Evolutionary conservation across 2,329 filamentous ascomycete species (phyloP).

Genomic region (Fusarium cicatricum): DNA sequence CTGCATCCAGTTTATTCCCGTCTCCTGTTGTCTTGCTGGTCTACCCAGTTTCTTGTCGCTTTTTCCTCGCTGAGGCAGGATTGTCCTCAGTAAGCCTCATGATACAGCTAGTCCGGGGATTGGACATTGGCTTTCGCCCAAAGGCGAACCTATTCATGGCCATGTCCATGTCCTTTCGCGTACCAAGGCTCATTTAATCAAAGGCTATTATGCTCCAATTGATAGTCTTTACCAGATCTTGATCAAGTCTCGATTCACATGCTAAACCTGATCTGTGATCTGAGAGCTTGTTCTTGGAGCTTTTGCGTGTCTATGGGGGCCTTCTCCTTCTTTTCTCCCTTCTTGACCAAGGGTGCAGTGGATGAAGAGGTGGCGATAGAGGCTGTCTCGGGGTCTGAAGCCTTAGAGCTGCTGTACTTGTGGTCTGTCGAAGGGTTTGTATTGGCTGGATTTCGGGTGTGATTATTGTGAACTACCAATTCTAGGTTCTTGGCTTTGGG

Average conservation of each 20-base stretch:
- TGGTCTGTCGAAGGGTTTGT: conserved; percentile 10
- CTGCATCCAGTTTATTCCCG: neutral
- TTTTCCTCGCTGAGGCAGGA: neutral
- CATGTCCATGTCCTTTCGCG: too few species aligned
- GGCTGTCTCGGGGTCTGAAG: conserved; percentile 36
- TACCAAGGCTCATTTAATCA: too few species aligned
- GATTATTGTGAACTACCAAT: neutral
- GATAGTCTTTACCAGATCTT: neutral
- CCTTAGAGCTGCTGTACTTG: conserved; percentile 19
- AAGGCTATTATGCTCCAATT: neutral
- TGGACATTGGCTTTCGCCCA: too few species aligned
- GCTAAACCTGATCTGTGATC: conserved; percentile 40
- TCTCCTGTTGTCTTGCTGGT: neutral
- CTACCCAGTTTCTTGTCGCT: too few species aligned
- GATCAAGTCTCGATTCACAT: conserved; percentile 29
- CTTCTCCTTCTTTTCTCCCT: conserved; percentile 26
- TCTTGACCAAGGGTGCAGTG: conserved; percentile 36
- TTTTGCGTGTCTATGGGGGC: conserved; percentile 36
- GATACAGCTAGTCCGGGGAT: too few species aligned
- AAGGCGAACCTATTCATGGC: too few species aligned
- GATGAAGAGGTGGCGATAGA: conserved; percentile 41
- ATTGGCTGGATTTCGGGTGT: conserved; percentile 15
- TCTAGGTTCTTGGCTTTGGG: neutral
- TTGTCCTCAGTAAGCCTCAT: too few species aligned
- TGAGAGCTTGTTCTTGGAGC: conserved; percentile 41